These are phyloP conservation scores for Colletotrichum sojae DNA, from an alignment of 2,329 filamentous ascomycete species.

Conservation along the genomic window DNA sequence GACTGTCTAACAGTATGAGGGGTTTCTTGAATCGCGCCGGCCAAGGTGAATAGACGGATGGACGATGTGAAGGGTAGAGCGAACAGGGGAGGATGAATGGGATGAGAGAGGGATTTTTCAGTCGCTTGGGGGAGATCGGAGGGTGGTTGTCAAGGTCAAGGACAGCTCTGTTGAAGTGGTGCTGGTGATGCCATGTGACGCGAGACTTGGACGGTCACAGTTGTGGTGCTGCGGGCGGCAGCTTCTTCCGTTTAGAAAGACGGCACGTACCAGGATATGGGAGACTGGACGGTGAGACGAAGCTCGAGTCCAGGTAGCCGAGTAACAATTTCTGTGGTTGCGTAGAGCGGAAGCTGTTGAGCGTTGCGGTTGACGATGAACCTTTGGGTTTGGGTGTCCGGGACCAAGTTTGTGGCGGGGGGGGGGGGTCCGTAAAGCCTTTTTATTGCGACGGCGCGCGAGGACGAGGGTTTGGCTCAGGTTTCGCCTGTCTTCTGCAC, in stretches of 20 bases:
- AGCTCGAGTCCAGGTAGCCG: constrained; percentile 26
- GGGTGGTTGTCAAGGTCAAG: constrained; percentile 12
- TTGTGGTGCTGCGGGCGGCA: constrained; percentile 11
- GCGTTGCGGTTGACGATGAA: constrained; percentile 33
- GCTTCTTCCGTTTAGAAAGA: constrained; percentile 13
- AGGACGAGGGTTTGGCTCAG: constrained; percentile 40
- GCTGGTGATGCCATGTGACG: constrained; percentile 39
- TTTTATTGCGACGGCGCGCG: constrained; percentile 40
- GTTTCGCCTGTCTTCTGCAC: constrained; percentile 36
- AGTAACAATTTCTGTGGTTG: constrained; percentile 28
- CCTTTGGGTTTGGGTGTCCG: constrained; percentile 28
- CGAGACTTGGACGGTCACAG: constrained; percentile 7
- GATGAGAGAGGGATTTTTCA: constrained; percentile 23
- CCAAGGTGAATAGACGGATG: background rate
- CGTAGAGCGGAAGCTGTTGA: constrained; percentile 17
- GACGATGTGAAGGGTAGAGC: no score
- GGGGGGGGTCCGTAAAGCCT: constrained; percentile 23
- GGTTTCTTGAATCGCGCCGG: constrained; percentile 5
- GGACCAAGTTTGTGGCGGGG: constrained; percentile 26
- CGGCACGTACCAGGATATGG: constrained; percentile 26
- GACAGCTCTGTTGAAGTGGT: constrained; percentile 9
- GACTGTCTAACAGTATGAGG: constrained; percentile 13
- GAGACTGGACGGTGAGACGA: constrained; percentile 29
- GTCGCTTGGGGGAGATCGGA: background rate
- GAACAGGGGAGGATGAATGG: background rate